Conservation (phyloP, 208 protist genomes). For the Kentomonas sorsogonicus region DNA sequence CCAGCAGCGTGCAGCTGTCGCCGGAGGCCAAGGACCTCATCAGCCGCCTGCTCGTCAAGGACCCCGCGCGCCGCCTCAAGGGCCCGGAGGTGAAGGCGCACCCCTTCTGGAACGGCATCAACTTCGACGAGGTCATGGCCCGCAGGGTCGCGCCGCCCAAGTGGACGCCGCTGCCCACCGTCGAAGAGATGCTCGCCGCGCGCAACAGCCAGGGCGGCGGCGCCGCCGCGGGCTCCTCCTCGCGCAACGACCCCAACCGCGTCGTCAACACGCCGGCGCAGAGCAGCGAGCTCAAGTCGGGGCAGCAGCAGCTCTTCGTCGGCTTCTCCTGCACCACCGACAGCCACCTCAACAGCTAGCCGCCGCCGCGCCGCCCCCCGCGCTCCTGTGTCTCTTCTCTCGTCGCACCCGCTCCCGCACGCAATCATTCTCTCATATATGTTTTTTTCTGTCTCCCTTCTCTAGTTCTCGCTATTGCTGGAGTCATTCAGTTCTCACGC, state of each 20-base stretch:
- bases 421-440: not conserved
- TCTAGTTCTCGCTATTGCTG: not conserved
- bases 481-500: conserved; percentile 1
- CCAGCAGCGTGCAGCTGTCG: conserved; percentile 75
- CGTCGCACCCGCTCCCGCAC: no score
- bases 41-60: conserved; percentile 86
- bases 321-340: conserved; percentile 90
- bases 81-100: conserved; percentile 84
- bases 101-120: conserved; percentile 89
- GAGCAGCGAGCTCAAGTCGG: conserved; percentile 68
- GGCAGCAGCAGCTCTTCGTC: conserved; percentile 87
- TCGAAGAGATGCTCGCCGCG: conserved; percentile 77
- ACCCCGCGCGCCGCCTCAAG: conserved; percentile 81
- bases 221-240: conserved; percentile 7
- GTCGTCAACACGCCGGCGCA: conserved; percentile 85
- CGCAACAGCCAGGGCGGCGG: conserved; percentile 26
- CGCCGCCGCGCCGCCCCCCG: no score
- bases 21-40: conserved; percentile 90
- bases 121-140: conserved; percentile 85
- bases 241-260: conserved; percentile 63
- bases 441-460: not conserved
- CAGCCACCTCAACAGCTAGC: conserved; percentile 54
- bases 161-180: conserved; percentile 74
- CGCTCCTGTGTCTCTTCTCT: no score
- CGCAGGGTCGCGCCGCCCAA: conserved; percentile 78